Base-by-base conservation (phyloP, 202 grass and related monocot species). In the Eragrostis tef region DNA sequence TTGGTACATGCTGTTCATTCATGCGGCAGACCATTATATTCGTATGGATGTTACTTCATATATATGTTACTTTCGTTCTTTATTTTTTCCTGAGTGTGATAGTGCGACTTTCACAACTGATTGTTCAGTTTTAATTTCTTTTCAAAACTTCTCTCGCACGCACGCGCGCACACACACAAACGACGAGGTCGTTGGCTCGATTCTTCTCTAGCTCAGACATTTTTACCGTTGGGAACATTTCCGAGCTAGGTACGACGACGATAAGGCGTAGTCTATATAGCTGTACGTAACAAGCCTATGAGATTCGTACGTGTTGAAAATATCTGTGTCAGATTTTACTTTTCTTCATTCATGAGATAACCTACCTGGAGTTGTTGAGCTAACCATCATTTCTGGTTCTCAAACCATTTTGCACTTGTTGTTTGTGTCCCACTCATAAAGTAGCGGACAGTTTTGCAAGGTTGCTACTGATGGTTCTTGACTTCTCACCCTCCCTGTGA, bases 1-100 rank as follows among this genome's bases (percentile, higher is more conserved):
- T 64, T 72, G 86, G 74, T 86, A 56, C 25, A 69, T 79, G 45
- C 24, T 61, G 51, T 69, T 86, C 68, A 73, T 79, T 74, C 31
- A 58, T 86, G 58, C 21, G 66, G 16, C 13, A 15, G 5, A 27
- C 42, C 16, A 52, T 49, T 78, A 8, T 81, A 81, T 89, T 48
- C 65, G 5, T 71, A 77, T 26, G 19, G 67, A 76, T 10, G 29
- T 73, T 12, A 24, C 2, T 48, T 78, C 73, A 34, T 82, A 52
- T 12, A 69, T 74, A 12, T 39, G 51, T 48, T 72, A 15, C 57
- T 72, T 47, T 7, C 3, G 19, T 78, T 53, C 19, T 36, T 6
- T 13, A n/a, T 7, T 29, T 75, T 54, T 54, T 6, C 26, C 0
- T 8, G 19, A 65, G 20, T 25, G 20, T 26, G 58, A 60, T 58